Evolutionary conservation across 495 filamentous ascomycete species (phyloP).

Genomic region (Hyaloscypha bicolor): DNA sequence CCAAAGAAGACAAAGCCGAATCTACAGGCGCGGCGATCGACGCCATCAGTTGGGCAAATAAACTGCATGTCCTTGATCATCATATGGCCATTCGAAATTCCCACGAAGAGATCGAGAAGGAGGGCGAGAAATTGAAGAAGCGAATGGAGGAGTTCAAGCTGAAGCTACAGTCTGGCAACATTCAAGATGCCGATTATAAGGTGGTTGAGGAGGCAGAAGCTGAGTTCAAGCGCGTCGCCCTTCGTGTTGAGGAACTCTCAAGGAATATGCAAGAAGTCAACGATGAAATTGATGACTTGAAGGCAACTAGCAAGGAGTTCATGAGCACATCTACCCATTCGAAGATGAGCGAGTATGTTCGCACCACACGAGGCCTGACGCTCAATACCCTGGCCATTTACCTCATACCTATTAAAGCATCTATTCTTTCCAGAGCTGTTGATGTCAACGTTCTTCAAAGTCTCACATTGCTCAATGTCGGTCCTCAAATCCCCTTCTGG

Average conservation of each 20-base stretch:
- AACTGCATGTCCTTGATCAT: constrained; percentile 2
- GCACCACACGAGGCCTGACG: constrained; percentile 53
- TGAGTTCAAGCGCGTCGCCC: constrained; percentile 11
- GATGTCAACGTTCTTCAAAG: constrained; percentile 53
- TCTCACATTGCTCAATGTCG: constrained; percentile 63
- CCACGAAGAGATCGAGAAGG: constrained; percentile 12
- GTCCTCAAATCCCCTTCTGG: constrained; percentile 60
- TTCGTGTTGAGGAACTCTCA: not conserved
- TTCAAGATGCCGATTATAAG: constrained; percentile 1
- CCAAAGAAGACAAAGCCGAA: not conserved
- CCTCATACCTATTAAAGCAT: constrained; percentile 58
- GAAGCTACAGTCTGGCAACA: not conserved
- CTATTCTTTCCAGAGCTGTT: constrained; percentile 50
- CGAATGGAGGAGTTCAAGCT: constrained; percentile 20
- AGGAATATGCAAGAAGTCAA: constrained; percentile 14
- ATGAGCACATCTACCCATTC: not conserved
- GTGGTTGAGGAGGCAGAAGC: constrained; percentile 1
- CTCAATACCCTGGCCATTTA: constrained; percentile 55
- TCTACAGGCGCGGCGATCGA: not conserved
- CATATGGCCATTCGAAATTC: not conserved
- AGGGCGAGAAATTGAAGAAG: constrained; percentile 7
- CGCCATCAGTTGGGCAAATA: not conserved
- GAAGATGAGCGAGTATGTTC: constrained; percentile 51
- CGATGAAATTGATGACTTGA: constrained; percentile 10
- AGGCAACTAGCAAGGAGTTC: not conserved